A percentile compares a stretch with the other conserved stretches of the same genome.
Evolutionary conservation across 2,329 filamentous ascomycete genomes (phyloP).

Genomic region (Ascochyta lentis): DNA sequence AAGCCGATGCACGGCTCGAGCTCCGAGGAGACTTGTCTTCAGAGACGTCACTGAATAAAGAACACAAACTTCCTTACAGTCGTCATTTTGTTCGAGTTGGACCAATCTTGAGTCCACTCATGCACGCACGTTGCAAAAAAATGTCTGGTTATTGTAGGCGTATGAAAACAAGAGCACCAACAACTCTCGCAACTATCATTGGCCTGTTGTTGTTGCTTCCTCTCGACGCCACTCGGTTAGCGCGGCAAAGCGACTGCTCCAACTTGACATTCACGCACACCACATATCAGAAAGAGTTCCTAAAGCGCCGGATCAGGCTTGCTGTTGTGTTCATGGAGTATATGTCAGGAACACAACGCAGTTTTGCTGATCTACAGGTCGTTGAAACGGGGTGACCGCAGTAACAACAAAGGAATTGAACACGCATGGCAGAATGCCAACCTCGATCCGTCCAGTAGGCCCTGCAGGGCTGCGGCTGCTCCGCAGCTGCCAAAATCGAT

Average conservation of each 20-base stretch:
- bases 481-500: conserved; percentile 6
- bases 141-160: background rate
- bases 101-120: background rate
- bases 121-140: background rate
- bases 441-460: conserved; percentile 7
- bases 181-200: background rate
- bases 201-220: background rate
- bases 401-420: conserved; percentile 24
- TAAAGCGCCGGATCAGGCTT: background rate
- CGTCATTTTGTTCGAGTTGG: background rate
- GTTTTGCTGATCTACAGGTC: conserved; percentile 9
- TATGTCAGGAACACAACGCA: conserved; percentile 7
- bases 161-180: background rate
- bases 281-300: background rate
- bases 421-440: conserved; percentile 16
- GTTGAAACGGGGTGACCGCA: conserved; percentile 24
- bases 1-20: background rate
- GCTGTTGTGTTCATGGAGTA: background rate
- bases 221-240: background rate
- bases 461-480: conserved; percentile 13
- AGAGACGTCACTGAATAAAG: background rate
- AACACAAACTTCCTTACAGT: background rate
- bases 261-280: background rate
- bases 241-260: background rate
- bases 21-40: background rate